Conservation (phyloP, 2,329 filamentous ascomycete genomes). For the Epicoccum sorghinum region DNA sequence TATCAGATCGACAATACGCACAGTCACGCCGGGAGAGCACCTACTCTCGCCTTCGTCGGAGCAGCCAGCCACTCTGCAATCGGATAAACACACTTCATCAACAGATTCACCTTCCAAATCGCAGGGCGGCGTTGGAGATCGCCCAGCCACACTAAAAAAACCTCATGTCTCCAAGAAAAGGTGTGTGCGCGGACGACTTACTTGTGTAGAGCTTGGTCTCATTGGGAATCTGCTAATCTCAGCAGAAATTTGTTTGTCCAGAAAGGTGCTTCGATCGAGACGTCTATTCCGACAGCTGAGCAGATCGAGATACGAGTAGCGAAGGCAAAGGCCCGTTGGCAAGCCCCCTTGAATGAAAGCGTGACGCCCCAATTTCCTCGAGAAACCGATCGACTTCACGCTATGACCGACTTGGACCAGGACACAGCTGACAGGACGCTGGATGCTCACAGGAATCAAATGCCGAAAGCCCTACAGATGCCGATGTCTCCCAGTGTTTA, state of each 20-base stretch:
- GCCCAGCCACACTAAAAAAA: neutral
- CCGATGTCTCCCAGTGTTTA: conserved; percentile 56
- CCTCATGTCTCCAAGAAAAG: conserved; percentile 1
- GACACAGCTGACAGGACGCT: neutral
- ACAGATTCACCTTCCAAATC: conserved; percentile 7
- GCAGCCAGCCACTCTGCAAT: conserved; percentile 4
- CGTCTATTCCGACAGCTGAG: conserved; percentile 42
- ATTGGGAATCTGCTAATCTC: neutral
- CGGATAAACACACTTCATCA: conserved; percentile 11
- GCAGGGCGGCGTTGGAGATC: neutral
- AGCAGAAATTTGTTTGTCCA: neutral
- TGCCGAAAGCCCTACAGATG: conserved; percentile 21
- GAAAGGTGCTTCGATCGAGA: neutral
- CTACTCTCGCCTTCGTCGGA: conserved; percentile 16
- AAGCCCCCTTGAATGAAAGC: conserved; percentile 46
- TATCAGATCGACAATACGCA: conserved; percentile 46
- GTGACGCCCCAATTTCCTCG: conserved; percentile 35
- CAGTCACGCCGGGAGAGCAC: conserved; percentile 41
- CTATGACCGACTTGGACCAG: conserved; percentile 13
- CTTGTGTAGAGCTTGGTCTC: too few species aligned
- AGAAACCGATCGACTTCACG: conserved; percentile 33
- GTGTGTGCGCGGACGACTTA: neutral
- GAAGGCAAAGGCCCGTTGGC: conserved; percentile 51
- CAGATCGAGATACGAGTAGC: conserved; percentile 49
- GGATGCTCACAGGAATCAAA: conserved; percentile 14